phyloP scores from a whole-genome alignment of 495 filamentous ascomycete species.

The Cetradonia linearis region DNA sequence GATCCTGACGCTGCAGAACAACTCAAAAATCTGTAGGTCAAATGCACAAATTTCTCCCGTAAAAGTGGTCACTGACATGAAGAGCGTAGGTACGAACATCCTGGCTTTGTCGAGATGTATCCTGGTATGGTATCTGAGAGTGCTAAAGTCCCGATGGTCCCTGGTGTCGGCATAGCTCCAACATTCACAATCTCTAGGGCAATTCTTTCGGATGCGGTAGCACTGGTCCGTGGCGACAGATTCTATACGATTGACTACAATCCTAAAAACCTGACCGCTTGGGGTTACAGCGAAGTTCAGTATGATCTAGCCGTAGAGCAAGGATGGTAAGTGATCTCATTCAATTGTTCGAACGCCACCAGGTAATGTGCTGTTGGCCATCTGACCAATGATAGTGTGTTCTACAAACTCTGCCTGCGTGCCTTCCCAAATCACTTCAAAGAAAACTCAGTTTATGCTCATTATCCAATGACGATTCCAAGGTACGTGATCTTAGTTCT shows the following conservation, averaged over 20 bases:
- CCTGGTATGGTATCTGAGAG: conserved; percentile 48
- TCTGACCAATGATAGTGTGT: conserved; percentile 35
- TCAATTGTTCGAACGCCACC: background rate
- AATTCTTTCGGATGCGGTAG: conserved; percentile 77
- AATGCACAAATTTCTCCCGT: background rate
- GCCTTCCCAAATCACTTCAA: conserved; percentile 77
- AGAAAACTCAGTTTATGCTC: conserved; percentile 72
- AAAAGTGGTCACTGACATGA: conserved; percentile 2
- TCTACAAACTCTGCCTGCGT: conserved; percentile 72
- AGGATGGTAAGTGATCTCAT: conserved; percentile 43
- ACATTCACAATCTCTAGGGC: conserved; percentile 44
- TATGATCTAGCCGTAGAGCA: conserved; percentile 65
- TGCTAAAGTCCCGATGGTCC: conserved; percentile 43
- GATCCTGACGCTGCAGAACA: conserved; percentile 43
- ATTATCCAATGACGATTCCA: conserved; percentile 76
- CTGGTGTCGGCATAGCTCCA: conserved; percentile 47
- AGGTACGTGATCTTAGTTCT: background rate
- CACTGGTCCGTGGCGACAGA: conserved; percentile 75
- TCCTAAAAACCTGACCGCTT: conserved; percentile 66
- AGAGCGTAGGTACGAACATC: conserved; percentile 33
- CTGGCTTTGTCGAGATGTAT: conserved; percentile 56
- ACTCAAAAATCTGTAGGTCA: conserved; percentile 43
- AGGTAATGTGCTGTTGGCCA: background rate
- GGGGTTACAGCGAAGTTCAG: conserved; percentile 63
- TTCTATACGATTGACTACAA: conserved; percentile 75